Base-by-base conservation (phyloP, 768 basidiomycete genomes). In the Filobasidium floriforme region DNA sequence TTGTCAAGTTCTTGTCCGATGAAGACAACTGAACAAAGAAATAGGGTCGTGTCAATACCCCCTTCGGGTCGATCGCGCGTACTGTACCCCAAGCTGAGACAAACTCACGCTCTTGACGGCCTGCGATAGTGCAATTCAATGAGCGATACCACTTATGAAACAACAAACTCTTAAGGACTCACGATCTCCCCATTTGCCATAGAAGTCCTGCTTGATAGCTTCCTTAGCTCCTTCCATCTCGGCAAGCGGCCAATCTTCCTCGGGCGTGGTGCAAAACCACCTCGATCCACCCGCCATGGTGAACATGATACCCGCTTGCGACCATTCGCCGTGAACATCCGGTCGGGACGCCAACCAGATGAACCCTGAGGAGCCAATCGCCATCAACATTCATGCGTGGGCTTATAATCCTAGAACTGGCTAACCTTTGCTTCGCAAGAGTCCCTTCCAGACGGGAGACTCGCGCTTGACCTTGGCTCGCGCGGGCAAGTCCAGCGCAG, bases 171-270 rank as follows among this genome's bases (percentile, higher is more conserved):
- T 18, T 1, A 60, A 49, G 73, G 71, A 76, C 66, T 79, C 79
- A 52, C 79, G 71, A 70, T 79, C 79, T 14, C 76, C 77, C 79
- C 79, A 79, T 24, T 65, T 55, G 4, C 76, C 77, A 28, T 73
- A 46, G 29, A 79, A 77, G 63, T 79, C 79, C 9, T 61, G 62
- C 66, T 69, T 71, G 68, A 79, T 79, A 19, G 71, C 69, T 11
- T 66, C 69, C 1, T 67, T 69, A n/a, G 67, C 59, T 29, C 69
- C 73, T 44, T 51, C 70, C 69, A 75, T 70, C 6, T 65, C 65
- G 26, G 72, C 72, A 14, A 57, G 61, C 0, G 77, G 75, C 77
- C 79, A 78, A 1, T 67, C 61, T 2, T 29, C 54, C 49, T 75
- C 73, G 26, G 71, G 67, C 37, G 70, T 63, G 37, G 66, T 66